Base-by-base conservation (phyloP, 2,329 filamentous ascomycete genomes). In the Colletotrichum eremochloae region DNA sequence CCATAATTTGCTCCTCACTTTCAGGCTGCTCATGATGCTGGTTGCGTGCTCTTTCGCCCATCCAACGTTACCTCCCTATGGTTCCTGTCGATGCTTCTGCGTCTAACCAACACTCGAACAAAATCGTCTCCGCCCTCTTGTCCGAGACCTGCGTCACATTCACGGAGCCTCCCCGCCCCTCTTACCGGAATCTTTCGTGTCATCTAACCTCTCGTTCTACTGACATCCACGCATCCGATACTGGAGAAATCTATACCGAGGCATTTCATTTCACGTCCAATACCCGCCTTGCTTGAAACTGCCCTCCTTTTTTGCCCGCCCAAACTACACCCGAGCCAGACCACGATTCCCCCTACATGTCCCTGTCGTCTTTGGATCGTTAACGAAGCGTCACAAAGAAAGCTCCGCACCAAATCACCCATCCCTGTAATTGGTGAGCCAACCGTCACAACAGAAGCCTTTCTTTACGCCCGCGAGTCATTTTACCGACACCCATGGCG, bases 151-250 rank as follows among this genome's bases (percentile, higher is more conserved):
- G 67, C 67, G 7, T 46, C 53, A 46, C 50, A 52, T 67, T 24
- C 50, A 40, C 52, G 29, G 36, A 48, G 36, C 58, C 44, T 71
- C 58, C 65, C 53, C 63, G 58, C 60, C 58, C 57, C 38, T 68
- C 36, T 72, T 72, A 72, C 60, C 66, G 55, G 60, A 72, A 72
- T 24, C 70, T 61, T 69, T 72, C 70, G 48, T 42, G 70, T 72
- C 70, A 72, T 69, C 40, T 61, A 68, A 52, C 53, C 44, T 29
- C 44, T 42, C 52, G n/a, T 52, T 58, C 46, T 53, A 53, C 50
- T 38, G 29, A 24, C 56, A 64, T 29, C 50, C 62, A 52, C 50
- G 44, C 29, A 11, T 56, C 38, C 38, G 62, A 46, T 29, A 24
- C 38, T 14, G 55, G 65, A 63, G 57, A 24, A 24, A 24, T 24